phyloP scores from a whole-genome alignment of 139 green algal species.

The Trebouxia sp. region DNA sequence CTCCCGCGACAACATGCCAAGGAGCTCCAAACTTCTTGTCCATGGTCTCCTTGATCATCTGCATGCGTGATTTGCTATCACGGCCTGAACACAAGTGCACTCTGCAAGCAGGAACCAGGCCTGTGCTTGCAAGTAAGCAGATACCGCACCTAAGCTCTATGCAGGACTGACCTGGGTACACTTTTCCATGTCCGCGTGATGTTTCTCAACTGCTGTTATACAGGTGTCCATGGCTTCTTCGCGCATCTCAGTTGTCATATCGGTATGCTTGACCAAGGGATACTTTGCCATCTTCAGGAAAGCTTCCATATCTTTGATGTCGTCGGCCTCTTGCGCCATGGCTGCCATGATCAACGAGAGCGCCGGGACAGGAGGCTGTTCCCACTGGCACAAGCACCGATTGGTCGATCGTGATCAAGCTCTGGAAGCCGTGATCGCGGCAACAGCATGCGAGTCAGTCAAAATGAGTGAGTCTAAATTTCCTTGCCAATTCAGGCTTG shows the following conservation, averaged over 20 bases:
- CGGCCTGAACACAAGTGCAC: too few species aligned
- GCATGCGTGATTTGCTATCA: too few species aligned
- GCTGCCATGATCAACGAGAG: neutral
- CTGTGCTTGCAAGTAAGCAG: neutral
- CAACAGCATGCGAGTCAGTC: too few species aligned
- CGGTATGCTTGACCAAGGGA: slow-evolving; percentile 77
- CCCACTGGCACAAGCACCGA: too few species aligned
- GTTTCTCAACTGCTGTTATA: slow-evolving; percentile 82
- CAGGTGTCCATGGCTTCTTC: slow-evolving; percentile 87
- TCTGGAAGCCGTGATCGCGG: too few species aligned
- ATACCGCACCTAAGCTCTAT: neutral
- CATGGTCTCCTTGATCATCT: slow-evolving; percentile 92
- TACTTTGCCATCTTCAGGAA: slow-evolving; percentile 71
- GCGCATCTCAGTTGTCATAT: slow-evolving; percentile 84
- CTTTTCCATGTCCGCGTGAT: slow-evolving; percentile 78
- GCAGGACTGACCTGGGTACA: slow-evolving; percentile 69
- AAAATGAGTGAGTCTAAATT: too few species aligned
- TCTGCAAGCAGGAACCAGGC: neutral
- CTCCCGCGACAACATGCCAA: slow-evolving; percentile 88
- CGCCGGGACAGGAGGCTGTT: too few species aligned
- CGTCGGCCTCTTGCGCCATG: slow-evolving; percentile 8
- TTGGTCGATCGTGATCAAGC: too few species aligned
- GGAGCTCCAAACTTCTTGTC: slow-evolving; percentile 91
- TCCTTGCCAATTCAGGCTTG: too few species aligned
- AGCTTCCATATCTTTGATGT: slow-evolving; percentile 53